These are phyloP conservation scores for Ophiosphaerella korrae DNA, from an alignment of 2,329 filamentous ascomycete species.

Conservation along the genomic window DNA sequence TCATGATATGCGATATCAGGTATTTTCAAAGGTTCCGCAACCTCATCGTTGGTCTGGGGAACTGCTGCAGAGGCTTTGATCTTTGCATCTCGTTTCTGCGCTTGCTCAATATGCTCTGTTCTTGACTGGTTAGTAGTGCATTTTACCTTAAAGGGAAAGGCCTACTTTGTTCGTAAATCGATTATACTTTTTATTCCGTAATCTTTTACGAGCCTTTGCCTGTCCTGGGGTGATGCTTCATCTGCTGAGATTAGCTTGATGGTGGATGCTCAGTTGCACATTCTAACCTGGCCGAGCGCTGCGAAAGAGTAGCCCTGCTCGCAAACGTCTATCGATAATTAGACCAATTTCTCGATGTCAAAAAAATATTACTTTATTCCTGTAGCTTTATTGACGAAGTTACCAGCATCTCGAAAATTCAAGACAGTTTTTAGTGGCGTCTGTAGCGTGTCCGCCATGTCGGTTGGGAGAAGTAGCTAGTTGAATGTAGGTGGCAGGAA, in stretches of 20 bases:
- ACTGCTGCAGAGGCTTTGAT: constrained; percentile 52
- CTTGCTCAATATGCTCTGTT: constrained; percentile 74
- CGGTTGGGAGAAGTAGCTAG: background rate
- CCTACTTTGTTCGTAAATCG: constrained; percentile 77
- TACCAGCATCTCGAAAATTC: constrained; percentile 47
- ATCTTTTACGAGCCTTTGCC: constrained; percentile 61
- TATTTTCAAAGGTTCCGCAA: constrained; percentile 65
- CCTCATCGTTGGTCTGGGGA: constrained; percentile 55
- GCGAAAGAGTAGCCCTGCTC: constrained; percentile 37
- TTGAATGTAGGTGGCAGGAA: background rate
- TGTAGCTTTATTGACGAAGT: constrained; percentile 32
- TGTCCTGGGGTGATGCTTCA: constrained; percentile 71
- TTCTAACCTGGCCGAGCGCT: constrained; percentile 43
- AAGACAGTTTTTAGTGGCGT: constrained; percentile 37
- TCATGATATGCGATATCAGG: constrained; percentile 66
- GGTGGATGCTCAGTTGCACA: background rate
- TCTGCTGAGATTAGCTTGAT: constrained; percentile 54
- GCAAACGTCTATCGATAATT: constrained; percentile 25
- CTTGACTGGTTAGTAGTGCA: constrained; percentile 47
- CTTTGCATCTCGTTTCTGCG: constrained; percentile 63
- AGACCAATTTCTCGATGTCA: background rate
- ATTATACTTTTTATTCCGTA: constrained; percentile 73
- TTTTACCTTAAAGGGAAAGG: background rate
- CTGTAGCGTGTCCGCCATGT: constrained; percentile 8
- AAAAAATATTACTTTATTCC: constrained; percentile 17